A percentile compares a stretch with the other conserved stretches of the same genome.
Evolutionary conservation across 495 filamentous ascomycete genomes (phyloP).

Genomic region (Pyrenopolyporus hunteri): DNA sequence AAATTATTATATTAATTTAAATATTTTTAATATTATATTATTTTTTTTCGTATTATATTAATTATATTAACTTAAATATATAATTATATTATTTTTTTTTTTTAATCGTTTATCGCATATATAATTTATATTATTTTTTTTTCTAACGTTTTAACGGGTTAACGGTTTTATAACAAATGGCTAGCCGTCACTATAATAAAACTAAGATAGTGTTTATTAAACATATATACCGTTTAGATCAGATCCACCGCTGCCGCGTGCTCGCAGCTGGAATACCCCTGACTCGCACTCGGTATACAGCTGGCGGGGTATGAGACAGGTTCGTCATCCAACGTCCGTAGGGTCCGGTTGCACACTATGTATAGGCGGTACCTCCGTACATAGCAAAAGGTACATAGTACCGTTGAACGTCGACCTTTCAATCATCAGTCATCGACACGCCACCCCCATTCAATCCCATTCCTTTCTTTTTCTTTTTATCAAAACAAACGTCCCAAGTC

Average conservation of each 20-base stretch:
- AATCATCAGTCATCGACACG: conserved; percentile 20
- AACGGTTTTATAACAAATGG: too few species aligned
- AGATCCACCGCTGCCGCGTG: not conserved
- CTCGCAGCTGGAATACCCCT: not conserved
- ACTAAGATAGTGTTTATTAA: not conserved
- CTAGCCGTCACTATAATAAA: too few species aligned
- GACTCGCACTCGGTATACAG: not conserved
- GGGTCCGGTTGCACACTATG: conserved; percentile 23
- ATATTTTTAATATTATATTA: too few species aligned
- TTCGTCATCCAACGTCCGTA: conserved; percentile 25
- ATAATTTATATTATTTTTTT: too few species aligned
- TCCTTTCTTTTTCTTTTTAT: conserved; percentile 28
- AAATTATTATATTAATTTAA: too few species aligned
- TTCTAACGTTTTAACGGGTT: too few species aligned
- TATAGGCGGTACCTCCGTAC: too few species aligned
- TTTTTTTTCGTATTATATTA: too few species aligned
- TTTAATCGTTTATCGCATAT: too few species aligned
- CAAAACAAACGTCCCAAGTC: conserved; percentile 22
- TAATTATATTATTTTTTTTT: too few species aligned
- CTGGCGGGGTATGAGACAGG: conserved; percentile 17
- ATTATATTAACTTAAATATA: too few species aligned
- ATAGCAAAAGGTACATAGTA: not conserved
- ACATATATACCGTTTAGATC: not conserved
- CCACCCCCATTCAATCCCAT: conserved; percentile 20
- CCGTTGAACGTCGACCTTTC: not conserved